Evolutionary conservation across 139 green algal species (phyloP), one percentile per base, ranked within the genome.

Genomic region (Chlorella ohadii): DNA sequence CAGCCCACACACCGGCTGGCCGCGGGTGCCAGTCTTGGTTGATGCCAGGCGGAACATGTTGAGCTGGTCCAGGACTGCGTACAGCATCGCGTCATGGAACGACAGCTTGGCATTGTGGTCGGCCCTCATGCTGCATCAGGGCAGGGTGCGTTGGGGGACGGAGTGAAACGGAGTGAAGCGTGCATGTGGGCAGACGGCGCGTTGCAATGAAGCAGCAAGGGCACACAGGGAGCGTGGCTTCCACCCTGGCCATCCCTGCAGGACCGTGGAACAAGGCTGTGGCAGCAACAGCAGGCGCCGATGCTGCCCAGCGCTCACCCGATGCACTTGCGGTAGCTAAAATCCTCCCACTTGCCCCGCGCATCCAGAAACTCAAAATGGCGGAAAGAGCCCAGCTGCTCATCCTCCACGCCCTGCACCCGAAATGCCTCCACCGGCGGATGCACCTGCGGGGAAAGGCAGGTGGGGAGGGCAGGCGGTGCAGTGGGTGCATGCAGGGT

Each of bases 301-400:
- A n/a, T n/a, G n/a, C n/a, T n/a, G 44, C 44, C 51, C 9, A 1
- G 1, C 4, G 6, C 74, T 51, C 74, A 81, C 74, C 74, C 74
- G 20, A 81, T 34, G 74, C 74, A 81, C 55, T 81, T 68, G 34
- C 74, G 74, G 55, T 67, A 70, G 12, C 7, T n/a, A 33, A 81
- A 81, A 55, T 81, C 74, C 20, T 81, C 74, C 74, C 74, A 81
- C 23, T 33, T 1, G 3, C 55, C 51, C 20, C 55, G 33, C 41
- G 33, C 34, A 22, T 81, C 74, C 51, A 47, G 7, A 23, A 34
- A 81, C 33, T 81, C 74, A 27, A 81, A 81, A 22, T 36, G 36
- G 33, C 74, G 74, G 7, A 81, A 33, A 33, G 74, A 22, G 20
- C 23, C 55, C 74, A 67, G 47, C 33, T 55, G 55, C 3, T 23